A percentile compares a stretch with the other conserved stretches of the same genome.
Evolutionary conservation across 495 filamentous ascomycete genomes (phyloP).

Genomic region (Hypoxylon subgilvum): DNA sequence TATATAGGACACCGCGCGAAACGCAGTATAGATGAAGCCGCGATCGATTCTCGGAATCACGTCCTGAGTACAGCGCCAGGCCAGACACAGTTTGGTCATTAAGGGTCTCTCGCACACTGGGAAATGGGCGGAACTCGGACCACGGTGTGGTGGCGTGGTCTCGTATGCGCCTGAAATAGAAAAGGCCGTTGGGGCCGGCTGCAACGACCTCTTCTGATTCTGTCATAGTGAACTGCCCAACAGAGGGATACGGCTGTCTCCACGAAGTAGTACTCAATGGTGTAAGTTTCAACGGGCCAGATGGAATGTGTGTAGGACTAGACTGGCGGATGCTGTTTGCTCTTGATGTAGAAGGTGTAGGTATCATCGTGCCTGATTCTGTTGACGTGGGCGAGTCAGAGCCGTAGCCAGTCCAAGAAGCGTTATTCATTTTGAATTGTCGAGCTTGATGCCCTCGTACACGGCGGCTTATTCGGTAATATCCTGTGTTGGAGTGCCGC

Average conservation of each 20-base stretch:
- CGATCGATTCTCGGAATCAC: neutral
- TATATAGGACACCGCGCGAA: slow-evolving; percentile 19
- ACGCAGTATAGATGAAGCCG: slow-evolving; percentile 22
- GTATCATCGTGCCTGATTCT: slow-evolving; percentile 18
- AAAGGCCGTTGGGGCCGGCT: slow-evolving; percentile 25
- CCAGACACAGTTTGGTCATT: slow-evolving; percentile 29
- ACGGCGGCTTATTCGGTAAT: slow-evolving; percentile 16
- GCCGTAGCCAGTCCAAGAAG: slow-evolving; percentile 10
- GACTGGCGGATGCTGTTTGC: slow-evolving; percentile 14
- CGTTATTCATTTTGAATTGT: slow-evolving; percentile 18
- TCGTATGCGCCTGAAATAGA: slow-evolving; percentile 29
- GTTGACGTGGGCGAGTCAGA: slow-evolving; percentile 21
- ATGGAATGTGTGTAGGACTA: slow-evolving; percentile 15
- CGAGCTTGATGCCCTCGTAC: slow-evolving; percentile 16
- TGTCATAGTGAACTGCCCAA: slow-evolving; percentile 31
- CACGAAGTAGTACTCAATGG: slow-evolving; percentile 26
- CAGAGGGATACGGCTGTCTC: slow-evolving; percentile 24
- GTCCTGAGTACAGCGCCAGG: slow-evolving; percentile 10
- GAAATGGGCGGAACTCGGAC: slow-evolving; percentile 23
- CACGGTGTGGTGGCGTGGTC: slow-evolving; percentile 28
- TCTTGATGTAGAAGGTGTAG: slow-evolving; percentile 23
- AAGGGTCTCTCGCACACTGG: slow-evolving; percentile 9
- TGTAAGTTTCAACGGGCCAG: slow-evolving; percentile 17
- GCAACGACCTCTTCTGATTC: slow-evolving; percentile 24
- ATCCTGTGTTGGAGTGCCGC: slow-evolving; percentile 7